Base-by-base conservation (phyloP, 2,329 filamentous ascomycete genomes). In the Fusarium continuum region DNA sequence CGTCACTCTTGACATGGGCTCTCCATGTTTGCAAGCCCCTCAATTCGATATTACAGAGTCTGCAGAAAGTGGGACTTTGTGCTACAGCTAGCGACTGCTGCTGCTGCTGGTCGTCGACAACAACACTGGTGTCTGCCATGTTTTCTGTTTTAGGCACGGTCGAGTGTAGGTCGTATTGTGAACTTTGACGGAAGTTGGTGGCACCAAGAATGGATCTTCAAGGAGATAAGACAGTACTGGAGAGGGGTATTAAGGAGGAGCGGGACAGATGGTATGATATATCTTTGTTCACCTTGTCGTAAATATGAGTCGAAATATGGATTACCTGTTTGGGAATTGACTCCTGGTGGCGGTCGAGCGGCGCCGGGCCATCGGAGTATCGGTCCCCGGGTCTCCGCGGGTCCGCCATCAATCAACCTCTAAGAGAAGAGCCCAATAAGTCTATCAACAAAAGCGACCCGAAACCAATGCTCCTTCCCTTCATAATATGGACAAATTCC, bases 391-490 rank as follows among this genome's bases (percentile, higher is more conserved):
- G 26, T 19, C 1, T 25, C 46, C 47, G 22, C 19, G 39, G 10
- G 14, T 3, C 47, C 39, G 17, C n/a, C n/a, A n/a, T n/a, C n/a
- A n/a, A n/a, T n/a, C n/a, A n/a, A n/a, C n/a, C n/a, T n/a, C n/a
- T n/a, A n/a, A n/a, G 34, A 36, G 11, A 17, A 36, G 4, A 74
- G 73, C 0, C 52, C 61, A 71, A 62, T n/a, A 68, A 78, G 14
- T 72, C 79, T 58, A 19, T 76, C 8, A 57, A 81, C 22, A 66
- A 71, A 45, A 55, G 76, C 39, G 61, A 81, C 26, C 57, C 52
- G 38, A 14, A 74, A 43, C 61, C 78, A 36, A 67, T 75, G 47
- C 45, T 79, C 23, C 54, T 11, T 72, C 7, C 16, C 2, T 4
- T 20, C 6, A 20, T 69, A n/a, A 65, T 60, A n/a, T 49, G 55